These are phyloP conservation scores for Penicillium verhagenii DNA, from an alignment of 495 filamentous ascomycete species.

Conservation along the genomic window DNA sequence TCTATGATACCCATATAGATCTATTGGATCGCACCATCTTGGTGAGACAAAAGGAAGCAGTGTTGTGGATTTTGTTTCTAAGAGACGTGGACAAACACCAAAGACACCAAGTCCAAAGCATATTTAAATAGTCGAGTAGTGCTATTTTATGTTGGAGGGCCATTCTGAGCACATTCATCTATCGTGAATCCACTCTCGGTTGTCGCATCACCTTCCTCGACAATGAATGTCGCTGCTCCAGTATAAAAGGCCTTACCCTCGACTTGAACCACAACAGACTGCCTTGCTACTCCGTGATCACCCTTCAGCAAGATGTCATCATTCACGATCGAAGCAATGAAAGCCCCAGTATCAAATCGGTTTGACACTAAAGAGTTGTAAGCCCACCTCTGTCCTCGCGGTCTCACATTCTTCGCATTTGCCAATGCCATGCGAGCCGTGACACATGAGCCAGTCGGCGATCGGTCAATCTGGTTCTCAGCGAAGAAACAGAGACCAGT, in stretches of 20 bases:
- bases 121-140: too few species aligned
- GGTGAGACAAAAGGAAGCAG: too few species aligned
- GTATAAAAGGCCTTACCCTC: slow-evolving; percentile 20
- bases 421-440: slow-evolving; percentile 24
- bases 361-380: slow-evolving; percentile 26
- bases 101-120: too few species aligned
- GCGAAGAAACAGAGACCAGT: slow-evolving; percentile 26
- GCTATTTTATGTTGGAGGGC: neutral
- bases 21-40: slow-evolving; percentile 12
- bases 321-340: slow-evolving; percentile 1
- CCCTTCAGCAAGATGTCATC: neutral
- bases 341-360: neutral
- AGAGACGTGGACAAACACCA: too few species aligned
- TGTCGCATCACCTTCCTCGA: slow-evolving; percentile 14
- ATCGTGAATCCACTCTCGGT: slow-evolving; percentile 15
- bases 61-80: too few species aligned
- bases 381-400: slow-evolving; percentile 18
- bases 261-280: slow-evolving; percentile 5
- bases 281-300: neutral
- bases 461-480: slow-evolving; percentile 27
- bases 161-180: neutral
- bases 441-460: slow-evolving; percentile 28
- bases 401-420: slow-evolving; percentile 15
- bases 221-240: slow-evolving; percentile 9
- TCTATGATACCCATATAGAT: slow-evolving; percentile 10